phyloP scores from a whole-genome alignment of 2,329 filamentous ascomycete genomes.

The Bisporella sp. region DNA sequence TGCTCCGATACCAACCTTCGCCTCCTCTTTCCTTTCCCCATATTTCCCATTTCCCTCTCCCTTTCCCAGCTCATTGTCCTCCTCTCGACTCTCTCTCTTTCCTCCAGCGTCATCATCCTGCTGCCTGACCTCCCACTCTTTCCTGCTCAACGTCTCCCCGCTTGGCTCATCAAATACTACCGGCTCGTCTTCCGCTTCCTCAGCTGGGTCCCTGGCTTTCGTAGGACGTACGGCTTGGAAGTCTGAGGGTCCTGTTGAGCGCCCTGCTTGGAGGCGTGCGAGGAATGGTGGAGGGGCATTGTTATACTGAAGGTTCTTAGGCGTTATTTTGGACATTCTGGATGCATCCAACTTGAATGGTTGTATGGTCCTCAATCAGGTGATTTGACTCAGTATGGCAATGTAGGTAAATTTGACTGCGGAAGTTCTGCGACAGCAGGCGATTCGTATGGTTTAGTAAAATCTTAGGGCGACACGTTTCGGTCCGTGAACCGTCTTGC shows the following conservation, averaged over 20 bases:
- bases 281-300: constrained; percentile 53
- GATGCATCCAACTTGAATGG: neutral
- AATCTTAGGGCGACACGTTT: too few species aligned
- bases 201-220: constrained; percentile 51
- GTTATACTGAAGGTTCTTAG: constrained; percentile 65
- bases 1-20: constrained; percentile 35
- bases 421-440: too few species aligned
- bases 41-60: constrained; percentile 11
- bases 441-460: too few species aligned
- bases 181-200: constrained; percentile 70
- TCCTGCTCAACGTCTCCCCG: constrained; percentile 43
- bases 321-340: constrained; percentile 50
- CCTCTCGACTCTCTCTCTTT: constrained; percentile 13
- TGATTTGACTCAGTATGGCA: too few species aligned
- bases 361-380: neutral
- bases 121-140: constrained; percentile 28
- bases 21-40: constrained; percentile 19
- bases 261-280: constrained; percentile 46
- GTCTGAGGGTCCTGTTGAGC: constrained; percentile 39
- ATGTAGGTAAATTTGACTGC: too few species aligned
- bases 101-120: constrained; percentile 15
- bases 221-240: constrained; percentile 27
- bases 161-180: constrained; percentile 68
- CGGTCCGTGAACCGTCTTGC: too few species aligned
- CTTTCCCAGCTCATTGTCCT: constrained; percentile 20